Conservation (phyloP, 306 rosid genomes). For the Nissolia schottii region DNA sequence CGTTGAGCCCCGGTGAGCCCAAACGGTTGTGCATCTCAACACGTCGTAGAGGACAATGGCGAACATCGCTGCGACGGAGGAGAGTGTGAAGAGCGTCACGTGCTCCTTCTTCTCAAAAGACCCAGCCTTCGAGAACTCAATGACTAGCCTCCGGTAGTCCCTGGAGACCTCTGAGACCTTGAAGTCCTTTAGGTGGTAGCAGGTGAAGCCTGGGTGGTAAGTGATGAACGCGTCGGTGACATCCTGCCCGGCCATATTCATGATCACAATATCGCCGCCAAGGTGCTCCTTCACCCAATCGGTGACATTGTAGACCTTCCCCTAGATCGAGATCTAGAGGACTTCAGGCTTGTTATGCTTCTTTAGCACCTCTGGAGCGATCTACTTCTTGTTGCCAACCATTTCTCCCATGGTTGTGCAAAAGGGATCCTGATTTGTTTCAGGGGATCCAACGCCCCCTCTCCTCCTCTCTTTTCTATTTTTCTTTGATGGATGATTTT, state of each 20-base stretch:
- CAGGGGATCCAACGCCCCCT: no score
- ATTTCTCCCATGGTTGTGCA: no score
- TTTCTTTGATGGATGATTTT: no score
- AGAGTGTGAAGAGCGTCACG: slow-evolving; percentile 22
- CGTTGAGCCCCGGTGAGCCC: slow-evolving; percentile 67
- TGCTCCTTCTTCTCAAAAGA: slow-evolving; percentile 64
- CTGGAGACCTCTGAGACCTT: slow-evolving; percentile 59
- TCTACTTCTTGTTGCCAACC: slow-evolving; percentile 43
- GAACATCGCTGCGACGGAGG: slow-evolving; percentile 39
- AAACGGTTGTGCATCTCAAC: slow-evolving; percentile 32
- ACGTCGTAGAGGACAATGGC: slow-evolving; percentile 45
- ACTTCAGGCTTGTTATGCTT: slow-evolving; percentile 54
- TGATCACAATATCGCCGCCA: slow-evolving; percentile 55
- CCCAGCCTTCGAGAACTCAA: slow-evolving; percentile 51
- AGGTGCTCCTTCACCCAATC: slow-evolving; percentile 65
- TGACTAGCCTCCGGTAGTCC: slow-evolving; percentile 55
- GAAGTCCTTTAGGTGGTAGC: slow-evolving; percentile 44
- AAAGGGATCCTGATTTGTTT: no score
- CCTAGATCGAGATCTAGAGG: slow-evolving; percentile 78
- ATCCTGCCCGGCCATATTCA: slow-evolving; percentile 68
- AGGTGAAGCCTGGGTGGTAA: slow-evolving; percentile 69
- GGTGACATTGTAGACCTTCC: slow-evolving; percentile 66
- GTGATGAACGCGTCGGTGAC: slow-evolving; percentile 76
- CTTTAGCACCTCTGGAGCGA: slow-evolving; percentile 44
- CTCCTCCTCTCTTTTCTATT: no score